Percentiles rank a stretch among this genome's conserved stretches.
phyloP scores from a whole-genome alignment of 306 rosid species.

The Betula pendula region DNA sequence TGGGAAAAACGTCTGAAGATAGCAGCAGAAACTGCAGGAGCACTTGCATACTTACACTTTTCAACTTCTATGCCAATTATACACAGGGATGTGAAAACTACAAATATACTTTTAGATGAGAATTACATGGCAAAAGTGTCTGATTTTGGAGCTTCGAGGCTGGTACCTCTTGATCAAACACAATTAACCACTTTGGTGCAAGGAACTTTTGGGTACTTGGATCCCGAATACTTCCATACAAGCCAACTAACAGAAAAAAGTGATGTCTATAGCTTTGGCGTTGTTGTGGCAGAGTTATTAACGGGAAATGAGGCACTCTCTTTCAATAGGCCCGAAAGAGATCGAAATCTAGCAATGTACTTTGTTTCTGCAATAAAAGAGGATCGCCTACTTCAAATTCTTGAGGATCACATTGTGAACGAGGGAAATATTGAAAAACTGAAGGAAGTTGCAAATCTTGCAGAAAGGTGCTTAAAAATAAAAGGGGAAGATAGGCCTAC shows the following conservation, averaged over 20 bases:
- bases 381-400: conserved; percentile 31
- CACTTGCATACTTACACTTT: conserved; percentile 48
- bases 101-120: conserved; percentile 43
- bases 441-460: conserved; percentile 35
- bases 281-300: conserved; percentile 47
- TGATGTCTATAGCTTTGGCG: conserved; percentile 59
- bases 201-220: conserved; percentile 54
- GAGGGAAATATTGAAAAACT: conserved; percentile 36
- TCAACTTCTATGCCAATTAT: conserved; percentile 48
- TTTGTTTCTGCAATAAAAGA: conserved; percentile 41
- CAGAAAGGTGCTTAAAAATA: conserved; percentile 34
- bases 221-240: conserved; percentile 46
- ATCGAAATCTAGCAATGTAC: conserved; percentile 37
- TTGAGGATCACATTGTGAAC: conserved; percentile 27
- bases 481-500: conserved; percentile 55
- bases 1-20: conserved; percentile 47
- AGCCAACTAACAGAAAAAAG: conserved; percentile 57
- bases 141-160: conserved; percentile 56
- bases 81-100: conserved; percentile 56
- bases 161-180: conserved; percentile 47
- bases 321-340: conserved; percentile 23
- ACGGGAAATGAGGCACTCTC: conserved; percentile 48
- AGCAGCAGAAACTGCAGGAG: conserved; percentile 50
- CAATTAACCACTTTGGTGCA: conserved; percentile 48
- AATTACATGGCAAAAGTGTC: conserved; percentile 41